Evolutionary conservation across 2,329 filamentous ascomycete genomes (phyloP).

Genomic region (Botryotinia narcissicola): DNA sequence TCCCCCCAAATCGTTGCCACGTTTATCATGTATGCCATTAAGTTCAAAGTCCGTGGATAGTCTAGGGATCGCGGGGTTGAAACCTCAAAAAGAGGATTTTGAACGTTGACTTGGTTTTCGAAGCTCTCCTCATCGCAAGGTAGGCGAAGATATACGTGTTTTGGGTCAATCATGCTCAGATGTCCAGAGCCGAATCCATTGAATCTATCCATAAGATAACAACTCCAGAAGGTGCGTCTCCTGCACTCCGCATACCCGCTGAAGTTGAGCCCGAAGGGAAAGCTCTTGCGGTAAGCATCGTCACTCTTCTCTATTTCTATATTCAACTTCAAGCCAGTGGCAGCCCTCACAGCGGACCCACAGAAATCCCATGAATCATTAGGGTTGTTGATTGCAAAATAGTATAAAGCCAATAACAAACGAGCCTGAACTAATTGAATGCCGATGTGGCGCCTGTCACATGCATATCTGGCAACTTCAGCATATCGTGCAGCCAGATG

Average conservation of each 20-base stretch:
- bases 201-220: conserved; percentile 67
- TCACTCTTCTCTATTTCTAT: conserved; percentile 54
- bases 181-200: conserved; percentile 56
- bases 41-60: conserved; percentile 37
- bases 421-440: conserved; percentile 66
- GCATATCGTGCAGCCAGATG: conserved; percentile 48
- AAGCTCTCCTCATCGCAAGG: conserved; percentile 61
- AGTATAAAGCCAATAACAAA: conserved; percentile 65
- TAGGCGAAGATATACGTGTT: conserved; percentile 65
- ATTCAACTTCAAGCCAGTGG: conserved; percentile 61
- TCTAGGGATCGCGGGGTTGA: conserved; percentile 43
- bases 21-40: conserved; percentile 59
- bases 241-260: conserved; percentile 62
- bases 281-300: conserved; percentile 42
- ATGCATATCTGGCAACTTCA: conserved; percentile 57
- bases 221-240: conserved; percentile 69
- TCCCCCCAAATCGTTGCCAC: conserved; percentile 65
- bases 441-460: conserved; percentile 51
- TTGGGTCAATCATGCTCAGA: conserved; percentile 55
- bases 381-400: conserved; percentile 59
- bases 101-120: conserved; percentile 56
- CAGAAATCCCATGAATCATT: conserved; percentile 62
- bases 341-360: conserved; percentile 58
- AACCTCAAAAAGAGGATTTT: conserved; percentile 60
- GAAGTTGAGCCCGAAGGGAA: conserved; percentile 57